phyloP scores from a whole-genome alignment of 768 basidiomycete species.

The Mycena rebaudengoi region DNA sequence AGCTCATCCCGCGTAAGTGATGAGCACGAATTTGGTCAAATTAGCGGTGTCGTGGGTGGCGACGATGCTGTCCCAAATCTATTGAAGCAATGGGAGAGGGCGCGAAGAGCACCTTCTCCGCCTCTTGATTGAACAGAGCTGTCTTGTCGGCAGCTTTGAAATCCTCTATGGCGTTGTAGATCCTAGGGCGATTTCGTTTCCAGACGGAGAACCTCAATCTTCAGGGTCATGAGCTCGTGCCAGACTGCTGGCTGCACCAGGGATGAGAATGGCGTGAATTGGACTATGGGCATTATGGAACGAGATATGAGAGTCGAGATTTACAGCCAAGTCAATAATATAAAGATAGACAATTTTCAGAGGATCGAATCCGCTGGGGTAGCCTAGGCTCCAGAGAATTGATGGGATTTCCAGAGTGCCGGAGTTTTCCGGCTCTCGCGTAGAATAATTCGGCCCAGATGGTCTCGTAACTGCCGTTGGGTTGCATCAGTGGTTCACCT shows the following conservation, averaged over 20 bases:
- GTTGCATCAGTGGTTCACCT: too few relatives aligned
- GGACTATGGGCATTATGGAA: constrained; percentile 66
- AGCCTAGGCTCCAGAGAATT: too few relatives aligned
- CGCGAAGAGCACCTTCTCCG: constrained; percentile 66
- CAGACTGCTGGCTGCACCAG: constrained; percentile 92
- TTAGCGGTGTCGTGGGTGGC: constrained; percentile 59
- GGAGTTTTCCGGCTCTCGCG: too few relatives aligned
- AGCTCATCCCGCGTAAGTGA: constrained; percentile 84
- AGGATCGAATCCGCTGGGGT: too few relatives aligned
- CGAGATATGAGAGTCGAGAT: too few relatives aligned
- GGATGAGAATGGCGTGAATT: constrained; percentile 86
- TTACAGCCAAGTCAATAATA: too few relatives aligned
- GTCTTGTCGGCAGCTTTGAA: constrained; percentile 92
- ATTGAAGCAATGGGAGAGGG: neutral
- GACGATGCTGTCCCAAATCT: constrained; percentile 78
- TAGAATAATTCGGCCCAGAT: too few relatives aligned
- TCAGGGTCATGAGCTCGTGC: constrained; percentile 88
- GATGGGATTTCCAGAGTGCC: too few relatives aligned
- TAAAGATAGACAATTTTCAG: too few relatives aligned
- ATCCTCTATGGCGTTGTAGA: constrained; percentile 96
- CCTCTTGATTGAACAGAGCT: constrained; percentile 78
- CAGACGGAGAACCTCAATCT: constrained; percentile 94
- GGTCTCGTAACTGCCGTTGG: too few relatives aligned
- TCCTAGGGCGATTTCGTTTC: constrained; percentile 74
- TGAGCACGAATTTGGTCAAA: constrained; percentile 84